phyloP scores from a whole-genome alignment of 768 basidiomycete species.

The Lentinula lateritia region DNA sequence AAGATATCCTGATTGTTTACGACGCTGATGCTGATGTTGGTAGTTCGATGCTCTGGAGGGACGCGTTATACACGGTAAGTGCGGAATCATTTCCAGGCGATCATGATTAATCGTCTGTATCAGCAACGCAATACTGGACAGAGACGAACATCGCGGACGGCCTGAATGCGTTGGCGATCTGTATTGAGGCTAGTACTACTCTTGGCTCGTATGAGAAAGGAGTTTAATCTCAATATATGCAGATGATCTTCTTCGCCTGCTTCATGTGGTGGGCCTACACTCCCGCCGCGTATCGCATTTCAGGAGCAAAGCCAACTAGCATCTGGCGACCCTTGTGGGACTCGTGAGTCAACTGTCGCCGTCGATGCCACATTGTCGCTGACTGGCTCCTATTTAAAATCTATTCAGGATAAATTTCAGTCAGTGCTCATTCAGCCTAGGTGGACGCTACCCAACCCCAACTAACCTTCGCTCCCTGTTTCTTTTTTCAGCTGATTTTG shows the following conservation, averaged over 20 bases:
- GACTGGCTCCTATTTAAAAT: background rate
- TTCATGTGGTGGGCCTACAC: constrained; percentile 86
- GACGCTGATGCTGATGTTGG: constrained; percentile 2
- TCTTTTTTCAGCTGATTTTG: constrained; percentile 42
- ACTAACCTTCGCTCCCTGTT: background rate
- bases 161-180: constrained; percentile 73
- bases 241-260: constrained; percentile 81
- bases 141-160: constrained; percentile 80
- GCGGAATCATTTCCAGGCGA: background rate
- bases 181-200: constrained; percentile 60
- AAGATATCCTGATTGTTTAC: background rate
- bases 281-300: constrained; percentile 56
- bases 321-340: constrained; percentile 74
- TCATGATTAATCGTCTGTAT: background rate
- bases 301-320: constrained; percentile 41
- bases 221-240: constrained; percentile 1
- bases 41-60: constrained; percentile 67
- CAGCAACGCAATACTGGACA: constrained; percentile 80
- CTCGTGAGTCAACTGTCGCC: constrained; percentile 34
- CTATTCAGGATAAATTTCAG: constrained; percentile 29
- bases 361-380: constrained; percentile 7
- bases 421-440: constrained; percentile 6
- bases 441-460: too few relatives aligned
- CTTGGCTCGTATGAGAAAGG: background rate
- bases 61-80: constrained; percentile 57